Evolutionary conservation across 371 early-diverging fungal species (phyloP).

Genomic region (Amoeboaphelidium occidentale): DNA sequence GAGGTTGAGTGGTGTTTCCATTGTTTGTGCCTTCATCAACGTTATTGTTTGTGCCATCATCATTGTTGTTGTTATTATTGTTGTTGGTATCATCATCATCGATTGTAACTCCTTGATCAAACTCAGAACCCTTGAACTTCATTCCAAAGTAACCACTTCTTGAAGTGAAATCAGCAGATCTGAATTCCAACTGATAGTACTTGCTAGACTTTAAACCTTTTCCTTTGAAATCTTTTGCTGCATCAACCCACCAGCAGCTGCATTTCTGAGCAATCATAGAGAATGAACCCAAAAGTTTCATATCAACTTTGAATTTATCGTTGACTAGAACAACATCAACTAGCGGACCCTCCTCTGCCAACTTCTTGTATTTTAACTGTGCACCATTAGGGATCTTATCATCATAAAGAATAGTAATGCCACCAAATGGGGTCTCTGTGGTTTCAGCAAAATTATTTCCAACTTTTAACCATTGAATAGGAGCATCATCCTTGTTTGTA

Average conservation of each 20-base stretch:
- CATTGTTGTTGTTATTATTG: background rate
- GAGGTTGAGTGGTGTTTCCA: background rate
- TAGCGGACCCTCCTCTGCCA: too few species aligned
- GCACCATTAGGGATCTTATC: too few species aligned
- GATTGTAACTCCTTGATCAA: background rate
- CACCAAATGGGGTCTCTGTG: too few species aligned
- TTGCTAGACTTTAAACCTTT: background rate
- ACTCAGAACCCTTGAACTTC: background rate
- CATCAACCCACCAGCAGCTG: background rate
- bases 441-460: too few species aligned
- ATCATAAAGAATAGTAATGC: too few species aligned
- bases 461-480: too few species aligned
- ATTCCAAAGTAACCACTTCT: background rate
- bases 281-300: too few species aligned
- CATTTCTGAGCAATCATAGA: background rate
- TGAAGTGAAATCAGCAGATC: background rate
- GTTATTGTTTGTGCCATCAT: background rate
- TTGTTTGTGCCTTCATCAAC: too few species aligned
- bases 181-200: background rate
- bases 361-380: too few species aligned
- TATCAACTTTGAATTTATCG: too few species aligned
- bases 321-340: too few species aligned
- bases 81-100: background rate
- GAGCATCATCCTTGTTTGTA: too few species aligned
- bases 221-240: background rate